Evolutionary conservation across 2,329 filamentous ascomycete species (phyloP).

Genomic region (Chrysosporium keratinophilum): DNA sequence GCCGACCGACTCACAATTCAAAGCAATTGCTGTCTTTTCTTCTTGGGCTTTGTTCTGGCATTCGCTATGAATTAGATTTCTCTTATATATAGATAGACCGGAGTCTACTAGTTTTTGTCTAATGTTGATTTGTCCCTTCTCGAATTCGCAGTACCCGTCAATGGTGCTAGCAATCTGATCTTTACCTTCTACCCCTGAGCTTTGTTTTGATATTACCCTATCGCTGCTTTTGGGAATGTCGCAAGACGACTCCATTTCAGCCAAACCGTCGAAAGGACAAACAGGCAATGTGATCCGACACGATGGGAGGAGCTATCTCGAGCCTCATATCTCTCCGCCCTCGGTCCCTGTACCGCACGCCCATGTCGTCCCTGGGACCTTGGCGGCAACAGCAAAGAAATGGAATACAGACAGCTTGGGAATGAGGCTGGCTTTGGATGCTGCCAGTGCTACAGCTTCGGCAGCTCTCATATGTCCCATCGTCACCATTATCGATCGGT

Average conservation of each 20-base stretch:
- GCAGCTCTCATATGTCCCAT: slow-evolving; percentile 69
- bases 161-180: neutral
- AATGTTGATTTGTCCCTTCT: neutral
- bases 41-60: neutral
- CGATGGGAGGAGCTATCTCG: slow-evolving; percentile 4
- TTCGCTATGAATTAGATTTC: neutral
- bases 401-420: slow-evolving; percentile 72
- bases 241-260: neutral
- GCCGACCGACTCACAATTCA: neutral
- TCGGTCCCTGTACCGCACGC: slow-evolving; percentile 9
- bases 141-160: neutral
- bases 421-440: slow-evolving; percentile 57
- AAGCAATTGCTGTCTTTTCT: neutral
- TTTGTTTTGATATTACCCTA: too few species aligned
- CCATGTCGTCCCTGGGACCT: neutral
- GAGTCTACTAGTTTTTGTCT: neutral
- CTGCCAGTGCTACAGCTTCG: slow-evolving; percentile 57
- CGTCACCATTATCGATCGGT: slow-evolving; percentile 83
- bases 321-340: slow-evolving; percentile 8
- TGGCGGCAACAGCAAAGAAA: slow-evolving; percentile 16
- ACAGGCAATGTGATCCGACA: neutral
- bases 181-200: neutral
- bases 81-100: neutral
- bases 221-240: neutral
- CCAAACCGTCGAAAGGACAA: neutral